Evolutionary conservation across 192 early-diverging fungal genomes (phyloP), one percentile per base, ranked within the genome.

Genomic region (Spizellomyces sp.): DNA sequence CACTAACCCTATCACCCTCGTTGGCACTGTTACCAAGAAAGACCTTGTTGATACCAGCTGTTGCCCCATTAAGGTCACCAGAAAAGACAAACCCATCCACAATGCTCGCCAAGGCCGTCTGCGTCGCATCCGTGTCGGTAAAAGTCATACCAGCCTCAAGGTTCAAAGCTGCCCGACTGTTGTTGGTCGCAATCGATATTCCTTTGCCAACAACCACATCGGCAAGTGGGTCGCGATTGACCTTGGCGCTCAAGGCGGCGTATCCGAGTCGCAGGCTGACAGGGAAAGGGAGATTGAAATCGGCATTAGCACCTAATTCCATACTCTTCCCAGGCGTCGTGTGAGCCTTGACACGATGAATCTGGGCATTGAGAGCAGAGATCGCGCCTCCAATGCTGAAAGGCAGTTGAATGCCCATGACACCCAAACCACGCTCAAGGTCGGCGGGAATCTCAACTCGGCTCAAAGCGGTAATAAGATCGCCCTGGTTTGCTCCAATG

Each of bases 201-300:
- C 74, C 70, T 21, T 15, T 64, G n/a, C 46, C 46, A 10, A 75
- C 48, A n/a, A 9, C 48, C 8, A 64, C 58, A 41, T 63, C 66
- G 9, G 67, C 74, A 19, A 75, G 67, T 9, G 66, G 65, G 74
- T 63, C 19, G 36, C 17, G n/a, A 50, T 62, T 58, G 21, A 75
- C 52, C 17, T 52, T 17, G 4, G 70, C 70, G 42, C 27, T 44
- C 8, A 72, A 42, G 0, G 47, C 70, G 9, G 70, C 62, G 48
- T 72, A 64, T 10, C 75, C 75, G 56, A 66, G 52, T 5, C 48
- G 27, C 41, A 76, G 55, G 5, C 21, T 41, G 27, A 76, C 63
- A 19, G 68, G 64, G 69, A 70, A 58, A 36, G 75, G 75, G 41
- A 76, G 75, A 48, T 70, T 57, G 56, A 76, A 76, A 22, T 70